Base-by-base conservation (phyloP, 164 flowering plant species). In the Aristolochia californica region DNA sequence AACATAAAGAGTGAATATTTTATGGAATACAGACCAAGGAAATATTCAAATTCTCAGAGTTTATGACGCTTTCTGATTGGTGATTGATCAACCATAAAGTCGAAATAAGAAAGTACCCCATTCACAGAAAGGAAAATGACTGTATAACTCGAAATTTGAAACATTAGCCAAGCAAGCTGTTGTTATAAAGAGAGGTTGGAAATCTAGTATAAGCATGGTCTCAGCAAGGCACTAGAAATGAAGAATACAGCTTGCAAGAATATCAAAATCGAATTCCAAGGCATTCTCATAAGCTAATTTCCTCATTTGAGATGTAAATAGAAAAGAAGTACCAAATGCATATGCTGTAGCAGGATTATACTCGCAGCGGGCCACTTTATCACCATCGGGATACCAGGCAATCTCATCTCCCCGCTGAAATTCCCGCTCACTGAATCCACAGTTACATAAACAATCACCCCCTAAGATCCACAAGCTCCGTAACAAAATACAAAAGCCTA, bases 321-420 rank as follows among this genome's bases (percentile, higher is more conserved):
- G 25, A 24, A 60, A 62, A 61, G n/a, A 38, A 21, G n/a, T 84
- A 93, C 99, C 99, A 71, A 85, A 93, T 60, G 88, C 99, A 74
- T 87, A 89, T 16, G 91, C 89, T 0, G 96, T 79, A 2, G 83
- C 83, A 14, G 90, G 87, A 83, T 87, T 89, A 58, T 71, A 84
- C 79, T 85, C 94, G 61, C 74, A 84, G 56, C 99, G 79, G 34
- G 87, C 97, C 59, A 80, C 77, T 59, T 84, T 87, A 71, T 89
- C 97, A 23, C 96, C 96, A 64, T 93, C 99, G 0, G 97, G 81
- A 65, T 84, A 87, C 99, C 99, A 93, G 0, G 96, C 78, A 24
- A 83, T 75, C 78, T 89, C 99, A 68, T 93, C 99, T 38, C 99
- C 99, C 15, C 82, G 79, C 71, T 85, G 91, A 70, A 67, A 80